phyloP scores from a whole-genome alignment of 1,284 basidiomycete species.

The Agroathelia rolfsii region DNA sequence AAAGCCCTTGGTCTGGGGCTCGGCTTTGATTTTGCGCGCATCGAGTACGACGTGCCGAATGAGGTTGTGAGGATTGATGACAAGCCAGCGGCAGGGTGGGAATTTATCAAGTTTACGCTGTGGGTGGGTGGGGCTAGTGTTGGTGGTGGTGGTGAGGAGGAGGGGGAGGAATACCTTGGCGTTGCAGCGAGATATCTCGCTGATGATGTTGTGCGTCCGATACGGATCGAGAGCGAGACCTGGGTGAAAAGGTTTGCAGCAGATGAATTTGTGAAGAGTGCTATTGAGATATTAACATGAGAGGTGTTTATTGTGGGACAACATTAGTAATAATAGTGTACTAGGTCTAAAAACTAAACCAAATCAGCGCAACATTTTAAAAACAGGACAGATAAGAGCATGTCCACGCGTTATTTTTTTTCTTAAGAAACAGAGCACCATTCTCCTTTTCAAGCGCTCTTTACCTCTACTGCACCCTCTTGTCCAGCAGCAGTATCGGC shows the following conservation, averaged over 20 bases:
- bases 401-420: too few relatives aligned
- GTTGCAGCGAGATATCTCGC: constrained; percentile 45
- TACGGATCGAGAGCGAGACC: constrained; percentile 10
- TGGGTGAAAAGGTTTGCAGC: constrained; percentile 18
- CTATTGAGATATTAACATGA: too few relatives aligned
- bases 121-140: too few relatives aligned
- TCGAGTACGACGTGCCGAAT: constrained; percentile 52
- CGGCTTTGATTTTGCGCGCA: constrained; percentile 68
- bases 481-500: too few relatives aligned
- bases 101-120: constrained; percentile 50
- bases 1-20: constrained; percentile 75
- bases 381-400: too few relatives aligned
- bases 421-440: too few relatives aligned
- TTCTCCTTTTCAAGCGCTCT: too few relatives aligned
- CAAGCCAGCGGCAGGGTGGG: constrained; percentile 48
- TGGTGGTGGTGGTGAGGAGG: constrained; percentile 19
- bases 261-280: constrained; percentile 14
- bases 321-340: too few relatives aligned
- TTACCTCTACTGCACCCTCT: too few relatives aligned
- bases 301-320: too few relatives aligned
- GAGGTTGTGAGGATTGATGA: constrained; percentile 50
- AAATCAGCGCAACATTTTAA: too few relatives aligned
- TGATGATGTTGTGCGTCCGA: constrained; percentile 9
- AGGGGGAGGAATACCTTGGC: constrained; percentile 46
- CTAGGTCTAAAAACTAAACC: too few relatives aligned